Base-by-base conservation (phyloP, 164 flowering plant genomes). In the Berberis vulgaris region DNA sequence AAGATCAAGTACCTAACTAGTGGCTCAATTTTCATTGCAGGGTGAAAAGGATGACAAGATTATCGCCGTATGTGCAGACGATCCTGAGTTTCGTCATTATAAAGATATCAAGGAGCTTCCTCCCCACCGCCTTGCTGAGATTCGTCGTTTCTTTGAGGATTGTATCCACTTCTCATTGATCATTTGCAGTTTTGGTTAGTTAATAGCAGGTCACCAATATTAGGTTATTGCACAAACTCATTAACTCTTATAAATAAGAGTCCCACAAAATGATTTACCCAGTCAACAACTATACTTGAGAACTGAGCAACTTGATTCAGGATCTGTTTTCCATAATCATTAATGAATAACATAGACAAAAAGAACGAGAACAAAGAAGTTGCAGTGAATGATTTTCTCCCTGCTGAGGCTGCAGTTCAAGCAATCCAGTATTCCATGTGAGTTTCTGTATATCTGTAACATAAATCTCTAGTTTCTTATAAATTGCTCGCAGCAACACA, bases 321-420 rank as follows among this genome's bases (percentile, higher is more conserved):
- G 26, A 26, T 26, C 26, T 26, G 26, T 26, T 26, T 26, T 26
- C 26, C 26, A 26, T 26, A 26, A 26, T 26, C 43, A 4, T 45
- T n/a, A 12, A 49, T 57, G 70, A 12, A 49, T 57, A 70, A 69
- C 52, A 69, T 49, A 74, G 97, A 91, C 73, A 88, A 91, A 66
- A 92, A 91, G 88, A 92, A 92, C 41, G 96, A 92, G 84, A 89
- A 92, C 84, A 92, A 89, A 77, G 68, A 70, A 64, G 96, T 89
- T 65, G 82, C 76, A 46, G 96, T 92, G 57, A 83, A 92, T 38
- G 96, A 92, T 74, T 92, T 89, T 57, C 80, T 92, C 67, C 98
- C 95, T 53, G 79, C 91, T 41, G 86, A 80, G 63, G 66, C 82
- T 57, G 95, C 95, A 39, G 39, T 81, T n/a, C 75, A 80, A 10